phyloP scores from a whole-genome alignment of 768 basidiomycete species.

The Lactarius indigo region DNA sequence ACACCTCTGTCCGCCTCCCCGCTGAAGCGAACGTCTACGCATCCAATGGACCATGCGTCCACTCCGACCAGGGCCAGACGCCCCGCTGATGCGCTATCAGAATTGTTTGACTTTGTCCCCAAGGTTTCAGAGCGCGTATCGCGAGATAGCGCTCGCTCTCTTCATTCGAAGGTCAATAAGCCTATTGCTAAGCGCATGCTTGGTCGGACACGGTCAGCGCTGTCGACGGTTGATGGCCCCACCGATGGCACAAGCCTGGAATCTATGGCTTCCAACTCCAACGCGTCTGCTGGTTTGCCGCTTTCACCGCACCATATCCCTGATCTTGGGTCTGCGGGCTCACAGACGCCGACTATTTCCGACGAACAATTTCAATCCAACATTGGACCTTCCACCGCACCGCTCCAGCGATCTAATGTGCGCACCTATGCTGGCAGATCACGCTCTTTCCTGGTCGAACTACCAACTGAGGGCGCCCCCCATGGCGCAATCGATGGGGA shows the following conservation, averaged over 20 bases:
- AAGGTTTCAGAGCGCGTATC: not conserved
- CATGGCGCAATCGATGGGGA: conserved; percentile 33
- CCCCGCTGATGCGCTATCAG: conserved; percentile 42
- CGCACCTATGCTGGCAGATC: conserved; percentile 74
- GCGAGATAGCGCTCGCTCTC: not conserved
- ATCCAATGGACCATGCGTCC: conserved; percentile 12
- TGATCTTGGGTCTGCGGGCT: conserved; percentile 13
- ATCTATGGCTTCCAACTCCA: conserved; percentile 24
- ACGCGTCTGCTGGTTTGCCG: conserved; percentile 25
- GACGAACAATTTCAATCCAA: conserved; percentile 18
- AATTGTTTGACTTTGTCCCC: conserved; percentile 42
- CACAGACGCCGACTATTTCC: conserved; percentile 25
- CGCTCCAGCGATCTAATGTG: conserved; percentile 36
- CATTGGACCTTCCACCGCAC: conserved; percentile 16
- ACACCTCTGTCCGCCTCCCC: conserved; percentile 16
- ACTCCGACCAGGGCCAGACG: conserved; percentile 12
- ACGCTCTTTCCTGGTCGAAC: conserved; percentile 72
- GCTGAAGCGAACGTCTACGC: conserved; percentile 7
- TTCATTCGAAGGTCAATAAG: conserved; percentile 26
- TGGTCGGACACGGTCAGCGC: conserved; percentile 61
- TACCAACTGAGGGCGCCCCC: conserved; percentile 37
- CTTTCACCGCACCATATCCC: conserved; percentile 22
- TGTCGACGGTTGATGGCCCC: conserved; percentile 33
- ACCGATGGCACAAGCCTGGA: conserved; percentile 33
- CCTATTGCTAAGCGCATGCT: conserved; percentile 68